A percentile compares a stretch with the other conserved stretches of the same genome.
Evolutionary conservation across 2,329 filamentous ascomycete species (phyloP).

Genomic region (Clonostachys byssicola): DNA sequence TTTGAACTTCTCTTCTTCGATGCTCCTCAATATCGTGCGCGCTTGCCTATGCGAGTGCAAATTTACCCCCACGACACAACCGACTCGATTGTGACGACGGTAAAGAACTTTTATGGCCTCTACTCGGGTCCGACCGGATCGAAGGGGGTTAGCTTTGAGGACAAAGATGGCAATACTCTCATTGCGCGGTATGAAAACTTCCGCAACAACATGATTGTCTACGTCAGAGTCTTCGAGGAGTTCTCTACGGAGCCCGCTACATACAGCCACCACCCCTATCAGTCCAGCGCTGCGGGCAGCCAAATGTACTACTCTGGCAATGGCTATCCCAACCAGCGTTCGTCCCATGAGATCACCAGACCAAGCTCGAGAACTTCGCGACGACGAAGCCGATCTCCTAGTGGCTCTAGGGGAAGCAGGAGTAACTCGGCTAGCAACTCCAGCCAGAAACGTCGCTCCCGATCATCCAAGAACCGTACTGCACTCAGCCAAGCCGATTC

Average conservation of each 20-base stretch:
- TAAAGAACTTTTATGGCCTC: constrained; percentile 98
- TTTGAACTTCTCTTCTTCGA: constrained; percentile 72
- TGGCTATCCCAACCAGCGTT: constrained; percentile 37
- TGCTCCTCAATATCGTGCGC: constrained; percentile 64
- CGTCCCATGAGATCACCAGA: constrained; percentile 58
- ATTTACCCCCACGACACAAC: constrained; percentile 96
- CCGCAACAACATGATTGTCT: constrained; percentile 84
- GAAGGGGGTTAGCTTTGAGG: constrained; percentile 91
- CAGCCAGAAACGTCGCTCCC: constrained; percentile 64
- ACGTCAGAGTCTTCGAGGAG: constrained; percentile 78
- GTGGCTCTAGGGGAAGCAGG: constrained; percentile 62
- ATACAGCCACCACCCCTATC: constrained; percentile 48
- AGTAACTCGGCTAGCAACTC: constrained; percentile 67
- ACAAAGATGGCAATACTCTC: constrained; percentile 81
- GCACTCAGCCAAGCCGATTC: constrained; percentile 50
- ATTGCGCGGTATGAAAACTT: constrained; percentile 98
- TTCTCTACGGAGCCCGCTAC: constrained; percentile 35
- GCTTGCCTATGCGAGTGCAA: constrained; percentile 80
- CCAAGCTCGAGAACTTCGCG: constrained; percentile 67
- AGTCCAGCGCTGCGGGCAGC: constrained; percentile 45
- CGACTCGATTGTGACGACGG: constrained; percentile 94
- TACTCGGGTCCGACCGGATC: constrained; percentile 69
- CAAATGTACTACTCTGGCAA: constrained; percentile 53
- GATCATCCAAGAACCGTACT: constrained; percentile 59
- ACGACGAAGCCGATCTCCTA: constrained; percentile 75